Evolutionary conservation across 1,284 basidiomycete genomes (phyloP).

Genomic region (Irpex sp.): DNA sequence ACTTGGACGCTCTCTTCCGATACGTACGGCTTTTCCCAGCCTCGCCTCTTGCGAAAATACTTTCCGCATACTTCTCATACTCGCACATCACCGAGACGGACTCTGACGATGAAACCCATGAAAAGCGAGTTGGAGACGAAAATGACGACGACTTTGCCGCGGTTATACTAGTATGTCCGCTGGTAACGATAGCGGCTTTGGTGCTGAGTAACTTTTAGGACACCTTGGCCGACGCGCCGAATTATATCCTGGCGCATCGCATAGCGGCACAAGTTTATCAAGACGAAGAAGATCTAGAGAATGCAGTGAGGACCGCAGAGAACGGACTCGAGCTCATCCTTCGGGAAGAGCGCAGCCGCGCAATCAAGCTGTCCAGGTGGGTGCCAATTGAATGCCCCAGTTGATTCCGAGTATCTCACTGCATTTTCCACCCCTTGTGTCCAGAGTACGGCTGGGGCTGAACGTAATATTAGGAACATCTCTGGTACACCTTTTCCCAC

Average conservation of each 20-base stretch:
- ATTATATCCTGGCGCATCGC: conserved; percentile 72
- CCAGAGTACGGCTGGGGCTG: conserved; percentile 58
- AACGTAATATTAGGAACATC: conserved; percentile 67
- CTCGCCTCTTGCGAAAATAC: conserved; percentile 52
- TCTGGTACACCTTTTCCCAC: conserved; percentile 84
- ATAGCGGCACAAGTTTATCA: conserved; percentile 74
- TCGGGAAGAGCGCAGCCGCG: conserved; percentile 57
- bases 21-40: conserved; percentile 72
- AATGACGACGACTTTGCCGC: conserved; percentile 42
- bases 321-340: conserved; percentile 61
- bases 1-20: conserved; percentile 55
- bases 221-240: conserved; percentile 48
- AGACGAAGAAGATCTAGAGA: conserved; percentile 74
- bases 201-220: conserved; percentile 40
- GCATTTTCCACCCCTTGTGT: background rate
- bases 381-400: conserved; percentile 17
- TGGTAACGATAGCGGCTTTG: background rate
- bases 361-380: conserved; percentile 51
- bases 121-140: conserved; percentile 27
- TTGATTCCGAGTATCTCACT: conserved; percentile 2
- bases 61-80: conserved; percentile 69
- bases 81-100: conserved; percentile 43
- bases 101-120: conserved; percentile 29
- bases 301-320: conserved; percentile 70
- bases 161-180: conserved; percentile 45